Percentiles rank a stretch among this genome's conserved stretches.
Evolutionary conservation across 352 stramenopile genomes (phyloP).

Genomic region (Pythium pectinolyticum): DNA sequence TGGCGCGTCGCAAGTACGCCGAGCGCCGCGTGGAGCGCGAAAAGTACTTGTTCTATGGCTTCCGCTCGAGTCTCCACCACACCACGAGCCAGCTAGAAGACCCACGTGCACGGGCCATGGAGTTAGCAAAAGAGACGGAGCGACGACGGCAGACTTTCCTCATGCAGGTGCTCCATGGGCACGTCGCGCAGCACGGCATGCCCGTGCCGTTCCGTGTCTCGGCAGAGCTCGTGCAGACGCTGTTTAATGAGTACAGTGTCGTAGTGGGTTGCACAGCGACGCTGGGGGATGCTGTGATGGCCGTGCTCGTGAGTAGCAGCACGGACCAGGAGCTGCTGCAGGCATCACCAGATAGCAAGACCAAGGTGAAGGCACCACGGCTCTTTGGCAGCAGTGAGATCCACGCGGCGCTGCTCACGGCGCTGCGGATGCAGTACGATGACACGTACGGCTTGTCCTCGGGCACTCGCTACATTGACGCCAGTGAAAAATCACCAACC

Average conservation of each 20-base stretch:
- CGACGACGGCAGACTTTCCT: slow-evolving; percentile 54
- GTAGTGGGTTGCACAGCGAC: slow-evolving; percentile 58
- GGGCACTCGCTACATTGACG: slow-evolving; percentile 28
- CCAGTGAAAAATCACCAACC: slow-evolving; percentile 7
- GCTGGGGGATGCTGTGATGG: slow-evolving; percentile 46
- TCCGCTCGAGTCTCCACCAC: slow-evolving; percentile 60
- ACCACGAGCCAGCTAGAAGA: slow-evolving; percentile 42
- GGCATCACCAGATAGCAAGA: too few species aligned
- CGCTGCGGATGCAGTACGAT: slow-evolving; percentile 55
- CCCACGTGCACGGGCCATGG: slow-evolving; percentile 35
- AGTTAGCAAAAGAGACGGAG: slow-evolving; percentile 43
- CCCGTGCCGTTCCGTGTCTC: slow-evolving; percentile 40
- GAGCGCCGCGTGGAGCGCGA: slow-evolving; percentile 63
- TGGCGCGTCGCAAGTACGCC: slow-evolving; percentile 46
- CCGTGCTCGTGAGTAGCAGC: slow-evolving; percentile 25
- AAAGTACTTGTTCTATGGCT: slow-evolving; percentile 64
- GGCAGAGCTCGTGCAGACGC: slow-evolving; percentile 31
- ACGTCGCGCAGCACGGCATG: slow-evolving; percentile 42
- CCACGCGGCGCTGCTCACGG: slow-evolving; percentile 52
- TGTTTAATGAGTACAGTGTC: slow-evolving; percentile 63
- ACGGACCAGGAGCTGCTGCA: slow-evolving; percentile 1
- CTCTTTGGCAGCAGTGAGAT: slow-evolving; percentile 43
- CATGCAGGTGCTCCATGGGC: slow-evolving; percentile 67
- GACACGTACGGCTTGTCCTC: slow-evolving; percentile 63
- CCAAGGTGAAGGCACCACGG: slow-evolving; percentile 4